Conservation (phyloP, 2,329 filamentous ascomycete genomes). For the Periconia macrospinosa region DNA sequence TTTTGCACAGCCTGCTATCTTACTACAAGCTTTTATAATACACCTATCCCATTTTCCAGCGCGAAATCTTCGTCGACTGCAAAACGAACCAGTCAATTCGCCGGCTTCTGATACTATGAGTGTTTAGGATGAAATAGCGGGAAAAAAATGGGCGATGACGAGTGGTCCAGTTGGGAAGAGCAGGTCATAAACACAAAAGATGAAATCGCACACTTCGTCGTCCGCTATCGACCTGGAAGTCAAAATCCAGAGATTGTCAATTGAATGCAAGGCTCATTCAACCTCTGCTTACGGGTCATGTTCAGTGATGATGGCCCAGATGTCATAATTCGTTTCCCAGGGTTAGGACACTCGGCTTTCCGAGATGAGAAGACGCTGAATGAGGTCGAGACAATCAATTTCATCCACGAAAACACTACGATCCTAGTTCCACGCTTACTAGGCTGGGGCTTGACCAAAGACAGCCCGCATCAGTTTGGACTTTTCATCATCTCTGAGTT, state of each 20-base stretch:
- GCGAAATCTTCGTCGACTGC: no score
- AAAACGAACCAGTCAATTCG: no score
- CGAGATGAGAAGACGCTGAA: constrained; percentile 19
- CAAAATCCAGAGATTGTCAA: constrained; percentile 11
- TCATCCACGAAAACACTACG: constrained; percentile 16
- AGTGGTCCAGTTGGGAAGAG: constrained; percentile 12
- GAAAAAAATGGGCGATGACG: constrained; percentile 11
- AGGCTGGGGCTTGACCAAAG: constrained; percentile 13
- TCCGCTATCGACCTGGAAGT: constrained; percentile 9
- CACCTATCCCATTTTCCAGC: no score
- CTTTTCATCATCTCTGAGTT: constrained; percentile 22
- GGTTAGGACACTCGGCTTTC: constrained; percentile 12
- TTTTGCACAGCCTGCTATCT: no score
- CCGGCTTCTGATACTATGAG: constrained; percentile 7
- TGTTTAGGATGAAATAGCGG: constrained; percentile 10
- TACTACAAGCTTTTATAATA: no score
- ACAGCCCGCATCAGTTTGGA: constrained; percentile 15
- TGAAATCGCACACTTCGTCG: constrained; percentile 15
- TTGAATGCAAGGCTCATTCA: constrained; percentile 12
- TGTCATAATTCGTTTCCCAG: constrained; percentile 18
- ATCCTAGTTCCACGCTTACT: constrained; percentile 17
- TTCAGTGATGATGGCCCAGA: constrained; percentile 8
- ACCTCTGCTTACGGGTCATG: constrained; percentile 1
- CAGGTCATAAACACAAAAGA: constrained; percentile 10
- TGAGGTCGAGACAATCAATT: constrained; percentile 18